phyloP scores from a whole-genome alignment of 257 asterid species.

The Prunella vulgaris region DNA sequence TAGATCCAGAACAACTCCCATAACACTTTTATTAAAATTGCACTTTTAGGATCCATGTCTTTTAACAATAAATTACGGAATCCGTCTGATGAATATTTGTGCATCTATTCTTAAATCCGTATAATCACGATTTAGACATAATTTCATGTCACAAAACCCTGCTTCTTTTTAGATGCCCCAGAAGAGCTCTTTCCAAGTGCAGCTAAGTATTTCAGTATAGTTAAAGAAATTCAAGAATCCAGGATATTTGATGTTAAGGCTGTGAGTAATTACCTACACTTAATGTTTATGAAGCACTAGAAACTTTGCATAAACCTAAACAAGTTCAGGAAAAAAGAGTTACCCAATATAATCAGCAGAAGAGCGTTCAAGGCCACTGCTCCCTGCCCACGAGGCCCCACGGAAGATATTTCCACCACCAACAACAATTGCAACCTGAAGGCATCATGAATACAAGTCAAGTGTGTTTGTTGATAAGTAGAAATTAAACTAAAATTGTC shows the following conservation, averaged over 20 bases:
- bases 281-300: background rate
- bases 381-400: constrained; percentile 87
- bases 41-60: background rate
- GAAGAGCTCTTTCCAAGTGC: too few species aligned
- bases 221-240: too few species aligned
- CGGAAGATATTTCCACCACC: constrained; percentile 95
- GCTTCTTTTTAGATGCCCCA: too few species aligned
- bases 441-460: constrained; percentile 8
- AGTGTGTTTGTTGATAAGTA: background rate
- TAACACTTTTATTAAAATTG: background rate
- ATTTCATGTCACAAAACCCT: too few species aligned
- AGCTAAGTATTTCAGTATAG: too few species aligned
- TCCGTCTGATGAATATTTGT: background rate
- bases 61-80: background rate
- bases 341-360: constrained; percentile 98
- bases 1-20: background rate
- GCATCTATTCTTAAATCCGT: too few species aligned
- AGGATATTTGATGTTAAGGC: background rate
- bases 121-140: too few species aligned
- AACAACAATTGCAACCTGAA: constrained; percentile 83
- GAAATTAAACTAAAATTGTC: background rate
- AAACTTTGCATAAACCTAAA: background rate
- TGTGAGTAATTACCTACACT: background rate
- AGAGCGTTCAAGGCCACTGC: constrained; percentile 88
- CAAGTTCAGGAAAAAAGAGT: constrained; percentile 8